Base-by-base conservation (phyloP, 352 stramenopile species). In the Saprolegnia parasitica region DNA sequence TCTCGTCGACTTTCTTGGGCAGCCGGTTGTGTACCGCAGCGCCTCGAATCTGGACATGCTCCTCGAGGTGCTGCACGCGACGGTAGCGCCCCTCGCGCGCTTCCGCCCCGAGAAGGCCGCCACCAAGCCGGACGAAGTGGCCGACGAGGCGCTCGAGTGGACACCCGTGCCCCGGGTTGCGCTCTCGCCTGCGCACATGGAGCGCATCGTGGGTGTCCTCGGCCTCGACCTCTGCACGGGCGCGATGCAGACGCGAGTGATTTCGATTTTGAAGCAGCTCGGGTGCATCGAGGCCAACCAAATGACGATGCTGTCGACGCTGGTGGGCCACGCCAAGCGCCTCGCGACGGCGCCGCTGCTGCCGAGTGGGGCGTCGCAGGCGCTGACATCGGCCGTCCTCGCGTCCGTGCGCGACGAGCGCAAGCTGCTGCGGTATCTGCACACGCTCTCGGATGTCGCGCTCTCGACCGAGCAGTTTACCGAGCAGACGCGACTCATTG, bases 401-500 rank as follows among this genome's bases (percentile, higher is more conserved):
- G 80, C 76, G 15, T 89, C 78, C 1, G 82, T 83, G 13, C 88
- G 91, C 61, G 78, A 96, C 73, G 96, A 99, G 72, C 76, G 98
- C 20, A 98, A 98, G 68, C 76, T 99, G 42, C 81, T 99, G 21
- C 88, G 96, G 20, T 80, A 99, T 23, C 76, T 99, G 37, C 96
- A 99, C 76, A 98, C 95, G 37, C 77, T 99, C 16, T 95, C 88
- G 5, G 87, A 95, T 70, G 75, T 95, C 20, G 89, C 86, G 65
- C 78, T 83, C 49, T 89, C 72, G 42, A 94, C 82, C 0, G 71
- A 72, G 21, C 72, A 84, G 46, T 95, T 96, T 65, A 83, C 77
- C 0, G 86, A 90, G 20, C 91, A 81, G 90, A 84, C 50, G 73
- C 82, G 68, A 78, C 77, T 40, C 0, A 90, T 93, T 29, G 80